phyloP scores from a whole-genome alignment of 129 eudicot species.

The Rutidosis leptorrhynchoides region DNA sequence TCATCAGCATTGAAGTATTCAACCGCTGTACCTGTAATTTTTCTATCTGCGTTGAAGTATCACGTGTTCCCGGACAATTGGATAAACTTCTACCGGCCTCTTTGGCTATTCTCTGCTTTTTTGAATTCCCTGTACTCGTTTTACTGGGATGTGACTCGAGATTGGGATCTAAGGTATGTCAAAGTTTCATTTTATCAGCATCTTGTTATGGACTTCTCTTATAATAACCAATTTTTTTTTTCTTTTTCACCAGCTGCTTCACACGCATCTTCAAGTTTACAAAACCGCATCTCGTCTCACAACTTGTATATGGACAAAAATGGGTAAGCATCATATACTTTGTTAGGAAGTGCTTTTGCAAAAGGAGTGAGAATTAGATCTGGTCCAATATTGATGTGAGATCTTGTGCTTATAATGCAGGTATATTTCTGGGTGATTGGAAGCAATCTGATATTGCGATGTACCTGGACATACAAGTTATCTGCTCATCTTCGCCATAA shows the following conservation, averaged over 20 bases:
- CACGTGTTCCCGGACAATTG: slow-evolving; percentile 78
- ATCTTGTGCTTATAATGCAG: slow-evolving; percentile 43
- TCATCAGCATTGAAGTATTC: slow-evolving; percentile 96
- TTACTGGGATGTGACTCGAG: slow-evolving; percentile 93
- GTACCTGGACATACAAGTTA: slow-evolving; percentile 98
- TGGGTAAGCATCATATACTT: slow-evolving; percentile 56
- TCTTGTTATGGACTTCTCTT: not conserved
- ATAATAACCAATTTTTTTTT: slow-evolving; percentile 19
- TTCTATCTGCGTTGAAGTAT: slow-evolving; percentile 95
- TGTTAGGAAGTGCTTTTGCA: not conserved
- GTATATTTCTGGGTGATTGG: slow-evolving; percentile 82
- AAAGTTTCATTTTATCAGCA: not conserved
- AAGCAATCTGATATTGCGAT: slow-evolving; percentile 82
- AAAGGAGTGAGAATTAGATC: not conserved
- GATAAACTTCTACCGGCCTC: slow-evolving; percentile 72
- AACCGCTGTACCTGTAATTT: slow-evolving; percentile 88
- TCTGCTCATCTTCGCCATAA: slow-evolving; percentile 98
- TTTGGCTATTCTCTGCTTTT: slow-evolving; percentile 81
- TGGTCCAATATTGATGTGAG: not conserved
- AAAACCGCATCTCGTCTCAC: slow-evolving; percentile 57
- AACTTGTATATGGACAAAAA: slow-evolving; percentile 61
- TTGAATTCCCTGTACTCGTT: slow-evolving; percentile 79
- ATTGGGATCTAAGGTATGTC: slow-evolving; percentile 94
- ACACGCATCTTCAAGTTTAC: slow-evolving; percentile 96
- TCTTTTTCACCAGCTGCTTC: slow-evolving; percentile 57